phyloP scores from a whole-genome alignment of 2,329 filamentous ascomycete species.

The Alternaria dauci region DNA sequence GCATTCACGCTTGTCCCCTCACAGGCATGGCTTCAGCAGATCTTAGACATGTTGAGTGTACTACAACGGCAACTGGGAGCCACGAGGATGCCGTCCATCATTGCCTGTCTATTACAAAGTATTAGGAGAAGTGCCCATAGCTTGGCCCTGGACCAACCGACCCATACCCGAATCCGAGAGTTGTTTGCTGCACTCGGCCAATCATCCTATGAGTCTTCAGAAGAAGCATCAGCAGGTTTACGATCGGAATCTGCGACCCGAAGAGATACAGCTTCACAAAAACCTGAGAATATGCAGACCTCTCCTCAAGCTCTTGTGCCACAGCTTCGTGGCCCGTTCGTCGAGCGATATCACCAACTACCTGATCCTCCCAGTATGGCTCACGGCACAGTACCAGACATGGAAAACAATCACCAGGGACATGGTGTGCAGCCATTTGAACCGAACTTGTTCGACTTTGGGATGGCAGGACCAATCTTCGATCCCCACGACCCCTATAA shows the following conservation, averaged over 20 bases:
- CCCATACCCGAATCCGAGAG: constrained; percentile 23
- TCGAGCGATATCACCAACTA: constrained; percentile 9
- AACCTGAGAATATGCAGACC: constrained; percentile 15
- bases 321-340: constrained; percentile 6
- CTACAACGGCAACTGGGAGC: constrained; percentile 33
- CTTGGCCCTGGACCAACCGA: constrained; percentile 20
- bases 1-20: constrained; percentile 32
- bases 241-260: constrained; percentile 1
- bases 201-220: constrained; percentile 8
- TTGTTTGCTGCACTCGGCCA: constrained; percentile 22
- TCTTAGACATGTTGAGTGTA: constrained; percentile 15
- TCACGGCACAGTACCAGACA: constrained; percentile 33
- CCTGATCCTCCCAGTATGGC: constrained; percentile 23
- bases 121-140: constrained; percentile 21
- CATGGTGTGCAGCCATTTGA: constrained; percentile 11
- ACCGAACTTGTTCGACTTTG: constrained; percentile 16
- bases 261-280: constrained; percentile 3
- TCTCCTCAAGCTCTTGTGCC: constrained; percentile 20
- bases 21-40: constrained; percentile 27
- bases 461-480: constrained; percentile 5
- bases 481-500: constrained; percentile 28
- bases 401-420: constrained; percentile 19
- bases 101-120: constrained; percentile 32
- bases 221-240: not conserved
- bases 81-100: constrained; percentile 35